These are phyloP conservation scores for Hypoxylon fuscum DNA, from an alignment of 495 filamentous ascomycete genomes.

Conservation along the genomic window DNA sequence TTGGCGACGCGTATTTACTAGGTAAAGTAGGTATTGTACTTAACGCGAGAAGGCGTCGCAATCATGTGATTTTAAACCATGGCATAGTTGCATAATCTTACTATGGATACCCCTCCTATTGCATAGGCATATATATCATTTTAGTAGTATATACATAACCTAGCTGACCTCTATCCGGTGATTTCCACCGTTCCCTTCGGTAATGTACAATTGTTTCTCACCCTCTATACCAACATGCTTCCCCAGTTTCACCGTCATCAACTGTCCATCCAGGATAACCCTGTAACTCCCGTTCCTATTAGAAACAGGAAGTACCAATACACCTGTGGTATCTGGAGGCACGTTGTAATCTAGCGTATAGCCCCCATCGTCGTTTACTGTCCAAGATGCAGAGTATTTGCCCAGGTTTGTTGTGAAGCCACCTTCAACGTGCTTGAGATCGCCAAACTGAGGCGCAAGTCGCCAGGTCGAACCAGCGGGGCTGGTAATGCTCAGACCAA, in stretches of 20 bases:
- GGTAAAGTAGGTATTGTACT: constrained; percentile 28
- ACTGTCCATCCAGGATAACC: constrained; percentile 21
- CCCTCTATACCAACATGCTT: background rate
- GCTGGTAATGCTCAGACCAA: constrained; percentile 63
- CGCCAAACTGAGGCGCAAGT: constrained; percentile 66
- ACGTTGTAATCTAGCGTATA: constrained; percentile 24
- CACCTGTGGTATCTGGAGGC: constrained; percentile 24
- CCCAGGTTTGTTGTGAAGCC: constrained; percentile 68
- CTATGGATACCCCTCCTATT: too few relatives aligned
- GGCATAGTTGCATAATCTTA: too few relatives aligned
- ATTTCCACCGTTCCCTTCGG: constrained; percentile 5
- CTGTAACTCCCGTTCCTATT: background rate
- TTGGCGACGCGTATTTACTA: constrained; percentile 32
- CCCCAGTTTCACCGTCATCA: background rate
- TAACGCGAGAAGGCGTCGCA: constrained; percentile 40
- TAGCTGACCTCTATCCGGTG: constrained; percentile 31
- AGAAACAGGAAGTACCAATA: constrained; percentile 22
- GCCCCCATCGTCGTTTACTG: constrained; percentile 3
- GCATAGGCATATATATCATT: too few relatives aligned
- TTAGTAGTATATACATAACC: too few relatives aligned
- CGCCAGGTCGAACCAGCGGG: constrained; percentile 62
- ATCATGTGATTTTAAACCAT: constrained; percentile 35
- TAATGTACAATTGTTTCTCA: constrained; percentile 20
- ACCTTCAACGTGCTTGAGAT: constrained; percentile 62
- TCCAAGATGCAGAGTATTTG: constrained; percentile 45